Percentiles rank a stretch among this genome's conserved stretches.
Evolutionary conservation across 2,329 filamentous ascomycete species (phyloP).

Genomic region (Clarireedia monteithiana): DNA sequence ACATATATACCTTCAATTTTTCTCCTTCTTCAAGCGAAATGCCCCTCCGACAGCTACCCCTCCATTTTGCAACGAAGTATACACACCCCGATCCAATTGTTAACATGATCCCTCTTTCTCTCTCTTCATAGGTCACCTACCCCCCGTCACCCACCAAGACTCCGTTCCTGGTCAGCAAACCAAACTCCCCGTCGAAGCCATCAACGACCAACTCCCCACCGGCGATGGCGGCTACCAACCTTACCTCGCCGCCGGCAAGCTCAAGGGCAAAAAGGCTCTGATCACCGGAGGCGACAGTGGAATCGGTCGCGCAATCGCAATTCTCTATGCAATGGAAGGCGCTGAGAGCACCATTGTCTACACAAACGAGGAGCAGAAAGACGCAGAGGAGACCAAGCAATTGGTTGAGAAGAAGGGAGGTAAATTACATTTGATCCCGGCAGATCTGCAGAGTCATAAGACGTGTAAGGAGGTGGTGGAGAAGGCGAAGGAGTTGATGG

Average conservation of each 20-base stretch:
- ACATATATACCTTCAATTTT: background rate
- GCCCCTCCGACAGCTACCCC: background rate
- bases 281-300: conserved; percentile 78
- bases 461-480: conserved; percentile 66
- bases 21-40: background rate
- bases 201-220: conserved; percentile 57
- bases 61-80: too few relatives aligned
- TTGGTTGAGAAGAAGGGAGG: conserved; percentile 58
- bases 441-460: conserved; percentile 56
- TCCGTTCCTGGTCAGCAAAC: conserved; percentile 42
- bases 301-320: conserved; percentile 67
- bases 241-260: conserved; percentile 70
- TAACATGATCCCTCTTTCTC: background rate
- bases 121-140: conserved; percentile 35
- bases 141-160: conserved; percentile 44
- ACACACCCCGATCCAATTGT: background rate
- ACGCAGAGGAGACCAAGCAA: conserved; percentile 67
- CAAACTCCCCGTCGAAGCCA: conserved; percentile 36
- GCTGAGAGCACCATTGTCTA: conserved; percentile 68
- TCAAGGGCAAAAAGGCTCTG: conserved; percentile 65
- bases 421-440: conserved; percentile 55
- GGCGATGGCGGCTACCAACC: conserved; percentile 58
- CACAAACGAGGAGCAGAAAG: conserved; percentile 65
- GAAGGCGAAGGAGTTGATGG: conserved; percentile 56
- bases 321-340: conserved; percentile 76